Conservation (phyloP, 2,329 filamentous ascomycete species). For the Phyllosticta citribraziliensis region DNA sequence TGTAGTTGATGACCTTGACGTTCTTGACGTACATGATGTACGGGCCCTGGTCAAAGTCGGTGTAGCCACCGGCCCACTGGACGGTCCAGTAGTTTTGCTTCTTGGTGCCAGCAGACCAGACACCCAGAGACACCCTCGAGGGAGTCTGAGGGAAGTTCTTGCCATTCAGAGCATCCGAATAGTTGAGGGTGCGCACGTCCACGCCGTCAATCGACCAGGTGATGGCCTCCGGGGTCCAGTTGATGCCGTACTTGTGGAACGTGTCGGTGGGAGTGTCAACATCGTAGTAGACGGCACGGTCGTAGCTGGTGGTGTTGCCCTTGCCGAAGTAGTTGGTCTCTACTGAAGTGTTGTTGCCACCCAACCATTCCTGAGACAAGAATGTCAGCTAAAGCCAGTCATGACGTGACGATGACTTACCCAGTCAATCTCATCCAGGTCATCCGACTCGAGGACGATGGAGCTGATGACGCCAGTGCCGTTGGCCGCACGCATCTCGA, state of each 20-base stretch:
- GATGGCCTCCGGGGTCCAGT: slow-evolving; percentile 59
- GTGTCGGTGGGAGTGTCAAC: slow-evolving; percentile 48
- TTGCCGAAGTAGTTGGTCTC: slow-evolving; percentile 68
- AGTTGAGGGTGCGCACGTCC: slow-evolving; percentile 53
- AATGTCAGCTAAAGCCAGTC: background rate
- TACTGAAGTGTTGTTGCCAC: slow-evolving; percentile 49
- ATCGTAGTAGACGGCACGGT: slow-evolving; percentile 56
- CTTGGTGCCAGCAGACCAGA: slow-evolving; percentile 39
- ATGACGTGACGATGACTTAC: background rate
- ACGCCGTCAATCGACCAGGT: slow-evolving; percentile 62
- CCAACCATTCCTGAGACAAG: slow-evolving; percentile 22
- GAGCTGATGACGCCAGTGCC: slow-evolving; percentile 13
- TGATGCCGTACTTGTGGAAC: slow-evolving; percentile 58
- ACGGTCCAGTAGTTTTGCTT: slow-evolving; percentile 42
- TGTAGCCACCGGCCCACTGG: slow-evolving; percentile 55
- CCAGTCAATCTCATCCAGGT: slow-evolving; percentile 15
- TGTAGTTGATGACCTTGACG: slow-evolving; percentile 43
- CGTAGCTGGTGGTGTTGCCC: slow-evolving; percentile 59
- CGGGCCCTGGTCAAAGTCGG: slow-evolving; percentile 37
- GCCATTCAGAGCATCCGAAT: slow-evolving; percentile 47
- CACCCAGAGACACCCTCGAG: slow-evolving; percentile 45
- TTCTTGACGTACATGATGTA: slow-evolving; percentile 44
- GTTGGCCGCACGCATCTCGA: slow-evolving; percentile 14
- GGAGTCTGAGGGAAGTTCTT: slow-evolving; percentile 66
- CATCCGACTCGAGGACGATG: slow-evolving; percentile 13